phyloP scores from a whole-genome alignment of 2,329 filamentous ascomycete species.

The Stachybotrys chlorohalonatus region DNA sequence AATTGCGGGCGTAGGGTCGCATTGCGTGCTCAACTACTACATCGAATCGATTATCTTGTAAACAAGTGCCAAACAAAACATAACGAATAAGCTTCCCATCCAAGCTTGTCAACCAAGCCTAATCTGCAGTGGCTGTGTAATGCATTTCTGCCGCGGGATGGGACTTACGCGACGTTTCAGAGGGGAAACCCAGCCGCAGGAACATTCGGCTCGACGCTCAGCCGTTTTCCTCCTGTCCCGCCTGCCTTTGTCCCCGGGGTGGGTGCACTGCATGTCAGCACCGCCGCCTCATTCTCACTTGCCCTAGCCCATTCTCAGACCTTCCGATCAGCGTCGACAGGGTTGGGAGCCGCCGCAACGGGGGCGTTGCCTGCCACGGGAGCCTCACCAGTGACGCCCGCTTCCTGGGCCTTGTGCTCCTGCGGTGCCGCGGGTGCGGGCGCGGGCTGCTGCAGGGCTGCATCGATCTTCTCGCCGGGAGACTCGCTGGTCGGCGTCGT shows the following conservation, averaged over 20 bases:
- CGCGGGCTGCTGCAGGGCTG: conserved; percentile 6
- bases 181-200: neutral
- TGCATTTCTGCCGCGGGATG: neutral
- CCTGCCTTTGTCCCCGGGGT: too few relatives aligned
- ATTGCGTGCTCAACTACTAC: too few relatives aligned
- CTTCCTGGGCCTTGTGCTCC: conserved; percentile 34
- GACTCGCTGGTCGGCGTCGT: conserved; percentile 11
- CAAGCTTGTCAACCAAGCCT: too few relatives aligned
- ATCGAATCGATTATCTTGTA: too few relatives aligned
- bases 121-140: neutral
- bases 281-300: neutral
- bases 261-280: neutral
- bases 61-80: too few relatives aligned
- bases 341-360: conserved; percentile 5
- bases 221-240: too few relatives aligned
- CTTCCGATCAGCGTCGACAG: conserved; percentile 1
- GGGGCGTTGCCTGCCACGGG: neutral
- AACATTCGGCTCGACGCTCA: too few relatives aligned
- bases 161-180: neutral
- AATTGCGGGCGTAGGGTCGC: too few relatives aligned
- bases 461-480: conserved; percentile 6
- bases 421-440: conserved; percentile 7
- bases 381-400: conserved; percentile 27
- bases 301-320: conserved; percentile 3
- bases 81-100: too few relatives aligned